These are phyloP conservation scores for Phalaenopsis aphrodite DNA, from an alignment of 106 monocot genomes.

Conservation along the genomic window DNA sequence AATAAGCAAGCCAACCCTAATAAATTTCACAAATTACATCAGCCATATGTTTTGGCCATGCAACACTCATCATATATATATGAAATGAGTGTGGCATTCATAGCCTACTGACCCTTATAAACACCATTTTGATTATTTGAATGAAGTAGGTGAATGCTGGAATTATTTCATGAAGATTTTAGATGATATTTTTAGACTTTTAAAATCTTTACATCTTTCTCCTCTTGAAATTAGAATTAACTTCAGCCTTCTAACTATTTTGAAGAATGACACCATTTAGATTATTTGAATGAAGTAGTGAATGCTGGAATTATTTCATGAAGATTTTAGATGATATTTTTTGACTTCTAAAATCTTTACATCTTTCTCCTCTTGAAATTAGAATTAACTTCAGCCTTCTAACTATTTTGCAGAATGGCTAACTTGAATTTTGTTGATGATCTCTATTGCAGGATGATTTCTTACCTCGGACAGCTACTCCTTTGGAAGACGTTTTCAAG, in stretches of 20 bases:
- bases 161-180: neutral
- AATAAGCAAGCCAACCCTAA: no score
- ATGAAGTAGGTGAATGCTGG: neutral
- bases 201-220: neutral
- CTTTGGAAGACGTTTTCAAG: conserved; percentile 91
- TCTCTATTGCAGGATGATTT: conserved; percentile 83
- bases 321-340: neutral
- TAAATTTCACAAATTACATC: no score
- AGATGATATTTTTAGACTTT: neutral
- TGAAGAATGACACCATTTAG: neutral
- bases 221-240: neutral
- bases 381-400: conserved; percentile 1
- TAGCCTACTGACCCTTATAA: neutral
- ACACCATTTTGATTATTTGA: neutral
- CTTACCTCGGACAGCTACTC: conserved; percentile 83
- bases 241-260: conserved; percentile 2
- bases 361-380: neutral
- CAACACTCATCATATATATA: no score
- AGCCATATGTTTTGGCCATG: no score
- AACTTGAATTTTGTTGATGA: conserved; percentile 7
- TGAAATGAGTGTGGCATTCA: no score
- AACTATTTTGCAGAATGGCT: neutral
- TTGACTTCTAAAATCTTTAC: neutral
- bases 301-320: neutral
- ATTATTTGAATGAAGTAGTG: neutral